Percentiles rank a stretch among this genome's conserved stretches.
Conservation (phyloP, 129 eudicot species). For the Helianthus tuberosus region DNA sequence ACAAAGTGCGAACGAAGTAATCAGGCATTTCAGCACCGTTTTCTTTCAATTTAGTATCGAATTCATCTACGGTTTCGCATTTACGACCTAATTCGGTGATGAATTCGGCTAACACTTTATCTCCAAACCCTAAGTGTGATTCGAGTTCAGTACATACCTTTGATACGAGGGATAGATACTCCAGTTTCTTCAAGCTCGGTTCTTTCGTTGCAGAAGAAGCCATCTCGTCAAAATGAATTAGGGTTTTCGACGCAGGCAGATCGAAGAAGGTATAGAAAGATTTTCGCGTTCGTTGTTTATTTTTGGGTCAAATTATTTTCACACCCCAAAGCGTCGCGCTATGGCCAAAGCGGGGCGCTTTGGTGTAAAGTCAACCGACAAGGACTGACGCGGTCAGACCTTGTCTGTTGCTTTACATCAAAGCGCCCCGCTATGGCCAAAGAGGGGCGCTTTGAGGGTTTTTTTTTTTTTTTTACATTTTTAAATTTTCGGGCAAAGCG, state of each 20-base stretch:
- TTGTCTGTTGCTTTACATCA: too few species aligned
- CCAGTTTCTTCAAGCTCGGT: constrained; percentile 64
- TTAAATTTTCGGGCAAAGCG: too few species aligned
- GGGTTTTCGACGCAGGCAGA: constrained; percentile 43
- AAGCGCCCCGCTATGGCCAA: too few species aligned
- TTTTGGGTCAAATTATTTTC: not conserved
- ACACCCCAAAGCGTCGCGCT: too few species aligned
- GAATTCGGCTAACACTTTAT: constrained; percentile 81
- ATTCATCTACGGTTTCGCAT: constrained; percentile 58
- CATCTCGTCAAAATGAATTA: constrained; percentile 17
- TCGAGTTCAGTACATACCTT: constrained; percentile 87
- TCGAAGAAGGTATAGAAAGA: not conserved
- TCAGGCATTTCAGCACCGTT: constrained; percentile 88
- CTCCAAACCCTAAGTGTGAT: constrained; percentile 70
- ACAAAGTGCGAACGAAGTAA: constrained; percentile 72
- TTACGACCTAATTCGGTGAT: constrained; percentile 65
- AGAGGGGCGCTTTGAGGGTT: too few species aligned
- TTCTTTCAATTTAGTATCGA: constrained; percentile 59
- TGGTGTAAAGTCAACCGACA: too few species aligned
- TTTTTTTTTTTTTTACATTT: too few species aligned
- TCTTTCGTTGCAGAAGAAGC: constrained; percentile 41
- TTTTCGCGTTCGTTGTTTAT: not conserved
- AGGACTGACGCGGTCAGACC: too few species aligned
- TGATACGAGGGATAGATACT: constrained; percentile 73
- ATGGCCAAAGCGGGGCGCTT: too few species aligned